Base-by-base conservation (phyloP, 2,329 filamentous ascomycete species). In the Trichophyton equinum region DNA sequence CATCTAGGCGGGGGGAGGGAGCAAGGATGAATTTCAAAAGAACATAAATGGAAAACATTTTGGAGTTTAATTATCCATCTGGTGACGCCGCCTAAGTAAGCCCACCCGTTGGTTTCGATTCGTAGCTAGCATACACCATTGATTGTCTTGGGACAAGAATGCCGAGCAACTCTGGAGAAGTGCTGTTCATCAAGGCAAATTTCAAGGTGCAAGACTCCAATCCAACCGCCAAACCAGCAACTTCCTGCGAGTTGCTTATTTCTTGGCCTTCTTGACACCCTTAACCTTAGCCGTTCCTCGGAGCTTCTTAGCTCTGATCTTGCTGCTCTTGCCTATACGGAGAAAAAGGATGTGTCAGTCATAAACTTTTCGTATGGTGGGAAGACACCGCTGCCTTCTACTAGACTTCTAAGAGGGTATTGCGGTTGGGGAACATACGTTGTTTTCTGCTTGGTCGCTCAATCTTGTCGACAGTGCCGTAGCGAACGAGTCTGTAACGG, bases 231-330 rank as follows among this genome's bases (percentile, higher is more conserved):
- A 62, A 57, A 62, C 58, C 38, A 11, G 22, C 27, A 33, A 22
- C 56, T 57, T n/a, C 61, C 60, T 61, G 57, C 40, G 25, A 60
- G 36, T 58, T 8, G 55, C 40, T 47, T 63, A 79, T 82, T 89
- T 74, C 68, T 79, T 82, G 79, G 79, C 89, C 88, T 96, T 95
- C 86, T 95, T 94, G 77, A 86, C 87, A 78, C 91, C 91, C 89
- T 96, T 96, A 84, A 86, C 86, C 90, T 99, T 99, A 75, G 91
- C 92, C 73, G 90, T 95, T 78, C 94, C 94, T 72, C 94, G 89
- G 79, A 96, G 88, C 77, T 92, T 94, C 91, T 99, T 97, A 81
- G 89, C 86, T 79, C 92, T 86, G 89, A 99, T 99, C 90, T 99
- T 99, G 84, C 94, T 89, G 84, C 97, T 94, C 85, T 99, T 99